Conservation (phyloP, 306 rosid species). For the Rosa rugosa region DNA sequence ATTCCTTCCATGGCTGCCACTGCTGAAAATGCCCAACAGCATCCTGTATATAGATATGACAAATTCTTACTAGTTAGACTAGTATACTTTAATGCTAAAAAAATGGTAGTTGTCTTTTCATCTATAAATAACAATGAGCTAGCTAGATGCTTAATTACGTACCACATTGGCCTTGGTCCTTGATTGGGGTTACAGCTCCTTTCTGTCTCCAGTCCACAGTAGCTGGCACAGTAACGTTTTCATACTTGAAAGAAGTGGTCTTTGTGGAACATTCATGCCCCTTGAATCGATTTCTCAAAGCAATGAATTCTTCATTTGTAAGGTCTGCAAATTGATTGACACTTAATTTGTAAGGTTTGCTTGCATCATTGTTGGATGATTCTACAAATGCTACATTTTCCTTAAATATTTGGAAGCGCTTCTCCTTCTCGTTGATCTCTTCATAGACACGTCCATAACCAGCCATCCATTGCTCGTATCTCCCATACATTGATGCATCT, state of each 20-base stretch:
- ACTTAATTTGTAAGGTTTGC: neutral
- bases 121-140: neutral
- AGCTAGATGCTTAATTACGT: neutral
- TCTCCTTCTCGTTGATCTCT: neutral
- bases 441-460: neutral
- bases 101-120: neutral
- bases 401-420: neutral
- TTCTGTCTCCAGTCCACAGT: neutral
- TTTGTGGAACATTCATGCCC: neutral
- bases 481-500: neutral
- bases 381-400: neutral
- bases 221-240: neutral
- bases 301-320: neutral
- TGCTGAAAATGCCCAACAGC: conserved; percentile 1
- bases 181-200: neutral
- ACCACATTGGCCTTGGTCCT: conserved; percentile 15
- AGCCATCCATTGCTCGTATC: conserved; percentile 4
- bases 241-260: neutral
- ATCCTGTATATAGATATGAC: neutral
- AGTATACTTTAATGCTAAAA: neutral
- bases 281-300: neutral
- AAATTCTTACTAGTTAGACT: neutral
- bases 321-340: conserved; percentile 7
- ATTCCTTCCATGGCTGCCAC: conserved; percentile 9
- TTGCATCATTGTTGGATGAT: neutral